Evolutionary conservation across 495 filamentous ascomycete genomes (phyloP).

Genomic region (Penicillium fimorum): DNA sequence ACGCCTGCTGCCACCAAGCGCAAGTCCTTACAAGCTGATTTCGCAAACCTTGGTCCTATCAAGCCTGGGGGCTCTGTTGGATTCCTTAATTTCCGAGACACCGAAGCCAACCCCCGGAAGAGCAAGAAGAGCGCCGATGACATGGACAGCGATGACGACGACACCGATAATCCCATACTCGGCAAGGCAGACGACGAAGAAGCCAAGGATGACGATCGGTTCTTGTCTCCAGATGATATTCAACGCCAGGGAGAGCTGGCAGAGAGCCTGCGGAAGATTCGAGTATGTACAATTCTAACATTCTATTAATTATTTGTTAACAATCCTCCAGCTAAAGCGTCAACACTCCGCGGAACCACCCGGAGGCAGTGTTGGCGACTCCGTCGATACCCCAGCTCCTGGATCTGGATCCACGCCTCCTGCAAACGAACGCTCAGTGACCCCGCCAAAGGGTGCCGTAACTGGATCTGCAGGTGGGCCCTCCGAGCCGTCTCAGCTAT

Average conservation of each 20-base stretch:
- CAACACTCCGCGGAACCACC: slow-evolving; percentile 83
- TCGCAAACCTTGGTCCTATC: slow-evolving; percentile 79
- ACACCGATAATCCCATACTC: slow-evolving; percentile 51
- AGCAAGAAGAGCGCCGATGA: slow-evolving; percentile 44
- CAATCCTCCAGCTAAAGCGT: slow-evolving; percentile 73
- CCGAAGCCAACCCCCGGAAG: slow-evolving; percentile 47
- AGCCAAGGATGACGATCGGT: slow-evolving; percentile 60
- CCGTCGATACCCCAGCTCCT: slow-evolving; percentile 47
- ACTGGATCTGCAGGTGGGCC: slow-evolving; percentile 18
- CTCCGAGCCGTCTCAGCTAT: slow-evolving; percentile 30
- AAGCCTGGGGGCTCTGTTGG: slow-evolving; percentile 79
- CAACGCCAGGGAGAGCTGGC: slow-evolving; percentile 80
- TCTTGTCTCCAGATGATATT: slow-evolving; percentile 75
- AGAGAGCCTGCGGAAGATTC: slow-evolving; percentile 88
- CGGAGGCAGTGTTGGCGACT: slow-evolving; percentile 43
- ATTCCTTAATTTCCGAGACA: slow-evolving; percentile 87
- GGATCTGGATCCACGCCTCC: slow-evolving; percentile 36
- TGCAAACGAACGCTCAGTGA: slow-evolving; percentile 39
- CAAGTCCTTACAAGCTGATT: slow-evolving; percentile 74
- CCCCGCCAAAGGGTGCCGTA: slow-evolving; percentile 34
- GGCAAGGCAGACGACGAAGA: slow-evolving; percentile 72
- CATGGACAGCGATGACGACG: slow-evolving; percentile 72
- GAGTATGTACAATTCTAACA: slow-evolving; percentile 55
- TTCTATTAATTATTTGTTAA: slow-evolving; percentile 13
- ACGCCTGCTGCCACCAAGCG: slow-evolving; percentile 63